Evolutionary conservation across 352 stramenopile genomes (phyloP), one percentile per base, ranked within the genome.

Genomic region (Pythium phragmitis): DNA sequence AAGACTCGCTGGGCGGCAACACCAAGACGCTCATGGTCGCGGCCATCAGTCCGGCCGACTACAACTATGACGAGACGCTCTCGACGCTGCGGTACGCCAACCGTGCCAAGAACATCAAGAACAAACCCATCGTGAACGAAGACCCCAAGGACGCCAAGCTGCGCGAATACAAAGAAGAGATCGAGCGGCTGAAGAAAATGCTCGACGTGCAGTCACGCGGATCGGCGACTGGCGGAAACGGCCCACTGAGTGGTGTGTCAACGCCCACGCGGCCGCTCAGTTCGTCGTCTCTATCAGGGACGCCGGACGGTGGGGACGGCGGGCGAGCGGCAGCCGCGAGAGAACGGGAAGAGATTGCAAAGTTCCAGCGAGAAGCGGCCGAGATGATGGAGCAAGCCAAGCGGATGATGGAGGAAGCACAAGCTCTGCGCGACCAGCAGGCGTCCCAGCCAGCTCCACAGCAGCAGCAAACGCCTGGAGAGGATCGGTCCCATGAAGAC

Each of bases 1-100:
- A 96, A 70, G 91, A 98, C 60, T 94, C 89, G 36, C 82, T 99
- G 19, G 96, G 96, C n/a, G 96, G 96, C 33, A 98, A 98, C 70
- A 98, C 91, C 46, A 94, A 96, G 60, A 99, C 95, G 2, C 75
- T 98, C 19, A 99, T 99, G 84, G 85, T 99, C 33, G 96, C 97
- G 0, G 97, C 94, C 33, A 87, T 98, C 13, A 98, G 90, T 30
- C 96, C 97, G 0, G 91, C 93, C 0, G 93, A 98, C 64, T 96
- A 94, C 59, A 98, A 98, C 75, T 96, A 96, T 36, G 94, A 96
- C 64, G 97, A 99, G 65, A 99, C 94, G 3, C 63, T 98, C 8
- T 98, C 89, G 36, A 99, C 97, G 46, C 73, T 99, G 34, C 89
- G 94, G 65, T 98, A 97, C 76, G 90, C 91, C 7, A 96, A 96